phyloP scores from a whole-genome alignment of 805 yeast species.

The Hanseniaspora guilliermondii region DNA sequence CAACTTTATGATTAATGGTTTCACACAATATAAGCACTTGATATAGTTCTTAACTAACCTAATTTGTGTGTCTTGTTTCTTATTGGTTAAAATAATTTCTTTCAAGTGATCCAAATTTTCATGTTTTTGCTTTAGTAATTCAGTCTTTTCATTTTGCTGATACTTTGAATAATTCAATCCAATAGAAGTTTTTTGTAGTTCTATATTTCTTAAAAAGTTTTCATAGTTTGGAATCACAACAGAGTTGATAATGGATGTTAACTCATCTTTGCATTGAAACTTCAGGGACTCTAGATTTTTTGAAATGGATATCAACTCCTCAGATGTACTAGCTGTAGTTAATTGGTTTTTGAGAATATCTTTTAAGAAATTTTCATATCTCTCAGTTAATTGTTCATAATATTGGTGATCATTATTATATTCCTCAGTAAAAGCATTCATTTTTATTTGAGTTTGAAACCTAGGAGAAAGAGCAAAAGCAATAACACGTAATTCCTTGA shows the following conservation, averaged over 20 bases:
- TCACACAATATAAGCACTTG: background rate
- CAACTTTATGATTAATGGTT: constrained; percentile 2
- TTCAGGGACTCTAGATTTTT: background rate
- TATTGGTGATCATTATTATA: background rate
- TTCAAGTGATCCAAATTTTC: constrained; percentile 8
- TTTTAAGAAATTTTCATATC: background rate
- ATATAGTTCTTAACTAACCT: constrained; percentile 3
- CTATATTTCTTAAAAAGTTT: constrained; percentile 1
- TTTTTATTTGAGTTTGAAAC: too few species aligned
- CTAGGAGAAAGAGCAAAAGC: too few species aligned
- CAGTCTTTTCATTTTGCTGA: constrained; percentile 6
- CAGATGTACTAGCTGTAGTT: background rate
- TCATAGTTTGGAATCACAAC: background rate
- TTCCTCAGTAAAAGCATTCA: too few species aligned
- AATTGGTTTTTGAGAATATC: constrained; percentile 1
- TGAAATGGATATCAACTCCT: background rate
- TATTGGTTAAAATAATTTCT: background rate
- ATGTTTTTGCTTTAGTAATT: background rate
- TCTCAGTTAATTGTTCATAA: background rate
- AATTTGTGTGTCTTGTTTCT: constrained; percentile 2
- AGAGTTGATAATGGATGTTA: background rate
- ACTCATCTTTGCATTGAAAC: background rate
- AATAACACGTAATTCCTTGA: too few species aligned
- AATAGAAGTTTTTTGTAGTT: constrained; percentile 6
- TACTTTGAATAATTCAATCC: constrained; percentile 10